Evolutionary conservation across 331 rosid species (phyloP).

Genomic region (Saraca asoca): DNA sequence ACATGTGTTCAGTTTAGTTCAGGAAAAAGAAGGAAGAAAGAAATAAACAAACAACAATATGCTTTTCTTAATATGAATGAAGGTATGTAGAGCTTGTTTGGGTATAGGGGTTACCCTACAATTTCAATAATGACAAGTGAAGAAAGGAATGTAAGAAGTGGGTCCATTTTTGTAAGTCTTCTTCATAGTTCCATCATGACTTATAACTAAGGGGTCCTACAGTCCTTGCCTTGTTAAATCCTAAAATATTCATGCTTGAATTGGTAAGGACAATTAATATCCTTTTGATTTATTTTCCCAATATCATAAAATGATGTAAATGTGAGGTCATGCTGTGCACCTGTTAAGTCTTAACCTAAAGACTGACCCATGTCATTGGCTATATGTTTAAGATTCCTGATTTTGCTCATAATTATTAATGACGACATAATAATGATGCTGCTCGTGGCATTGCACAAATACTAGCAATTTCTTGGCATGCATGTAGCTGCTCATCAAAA

Average conservation of each 20-base stretch:
- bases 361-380: constrained; percentile 27
- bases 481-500: background rate
- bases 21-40: no score
- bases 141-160: constrained; percentile 46
- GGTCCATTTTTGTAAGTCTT: constrained; percentile 42
- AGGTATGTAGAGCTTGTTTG: constrained; percentile 6
- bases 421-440: constrained; percentile 1
- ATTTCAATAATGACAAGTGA: constrained; percentile 46
- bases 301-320: constrained; percentile 35
- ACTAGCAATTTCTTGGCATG: background rate
- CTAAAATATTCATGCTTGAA: constrained; percentile 11
- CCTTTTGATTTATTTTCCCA: background rate
- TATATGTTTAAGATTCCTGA: background rate
- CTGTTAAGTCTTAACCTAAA: constrained; percentile 10
- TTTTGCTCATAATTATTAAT: background rate
- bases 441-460: background rate
- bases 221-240: constrained; percentile 14
- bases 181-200: constrained; percentile 31
- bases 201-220: constrained; percentile 43
- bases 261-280: background rate
- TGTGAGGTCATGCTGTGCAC: constrained; percentile 56
- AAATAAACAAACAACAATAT: no score
- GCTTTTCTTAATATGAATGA: no score
- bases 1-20: no score
- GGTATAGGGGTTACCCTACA: constrained; percentile 17